A percentile compares a stretch with the other conserved stretches of the same genome.
Evolutionary conservation across 306 rosid species (phyloP).

Genomic region (Lathyrus aphaca): DNA sequence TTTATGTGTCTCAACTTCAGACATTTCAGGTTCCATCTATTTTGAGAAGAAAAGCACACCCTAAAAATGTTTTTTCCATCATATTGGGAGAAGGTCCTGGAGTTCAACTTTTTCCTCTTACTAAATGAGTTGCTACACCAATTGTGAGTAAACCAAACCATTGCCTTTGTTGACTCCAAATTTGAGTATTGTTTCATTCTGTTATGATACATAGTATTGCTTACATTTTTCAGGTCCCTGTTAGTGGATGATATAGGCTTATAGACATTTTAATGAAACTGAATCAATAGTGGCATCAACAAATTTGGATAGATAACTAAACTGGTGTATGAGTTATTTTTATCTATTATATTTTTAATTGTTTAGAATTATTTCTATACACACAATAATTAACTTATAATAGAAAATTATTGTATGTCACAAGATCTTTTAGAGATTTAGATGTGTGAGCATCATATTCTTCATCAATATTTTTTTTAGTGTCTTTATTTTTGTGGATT

Average conservation of each 20-base stretch:
- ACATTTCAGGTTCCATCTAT: too few relatives aligned
- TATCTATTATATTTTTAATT: too few relatives aligned
- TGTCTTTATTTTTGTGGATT: too few relatives aligned
- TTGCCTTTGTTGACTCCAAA: background rate
- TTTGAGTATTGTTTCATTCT: constrained; percentile 3
- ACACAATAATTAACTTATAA: too few relatives aligned
- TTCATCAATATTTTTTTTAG: too few relatives aligned
- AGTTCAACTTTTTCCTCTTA: constrained; percentile 82
- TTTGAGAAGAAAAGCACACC: constrained; percentile 60
- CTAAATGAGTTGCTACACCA: constrained; percentile 75
- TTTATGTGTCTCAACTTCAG: too few relatives aligned
- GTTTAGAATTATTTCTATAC: too few relatives aligned
- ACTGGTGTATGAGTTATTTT: too few relatives aligned
- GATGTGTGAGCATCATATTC: too few relatives aligned
- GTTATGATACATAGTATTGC: constrained; percentile 2
- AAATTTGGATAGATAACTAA: too few relatives aligned
- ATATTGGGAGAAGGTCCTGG: constrained; percentile 90
- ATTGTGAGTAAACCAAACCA: constrained; percentile 44
- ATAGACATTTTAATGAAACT: constrained; percentile 93
- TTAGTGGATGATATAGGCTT: constrained; percentile 93
- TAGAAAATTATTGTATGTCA: too few relatives aligned
- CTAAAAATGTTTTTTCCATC: constrained; percentile 78
- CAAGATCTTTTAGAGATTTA: too few relatives aligned
- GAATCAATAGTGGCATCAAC: constrained; percentile 95
- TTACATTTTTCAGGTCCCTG: constrained; percentile 74